These are phyloP conservation scores for Trypanosoma lewisi DNA, from an alignment of 208 protist genomes.

Conservation along the genomic window DNA sequence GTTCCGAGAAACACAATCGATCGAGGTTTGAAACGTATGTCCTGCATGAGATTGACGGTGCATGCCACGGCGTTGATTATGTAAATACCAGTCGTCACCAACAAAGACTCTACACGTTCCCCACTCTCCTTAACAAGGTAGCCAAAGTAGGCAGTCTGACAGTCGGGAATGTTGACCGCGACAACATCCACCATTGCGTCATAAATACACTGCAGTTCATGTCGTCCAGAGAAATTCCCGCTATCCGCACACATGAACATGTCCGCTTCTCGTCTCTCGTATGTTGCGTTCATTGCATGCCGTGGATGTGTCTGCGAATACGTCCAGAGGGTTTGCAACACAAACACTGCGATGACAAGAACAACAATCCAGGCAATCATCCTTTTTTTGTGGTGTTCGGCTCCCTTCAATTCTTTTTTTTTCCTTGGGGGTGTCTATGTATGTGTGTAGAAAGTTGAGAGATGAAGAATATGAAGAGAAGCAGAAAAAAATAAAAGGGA, in stretches of 20 bases:
- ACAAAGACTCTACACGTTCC: slow-evolving; percentile 35
- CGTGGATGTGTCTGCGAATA: no score
- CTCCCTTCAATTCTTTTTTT: no score
- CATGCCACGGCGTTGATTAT: slow-evolving; percentile 36
- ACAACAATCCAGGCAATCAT: no score
- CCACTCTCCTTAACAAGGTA: slow-evolving; percentile 41
- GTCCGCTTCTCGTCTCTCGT: no score
- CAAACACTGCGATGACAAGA: no score
- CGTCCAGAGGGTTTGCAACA: no score
- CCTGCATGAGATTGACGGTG: slow-evolving; percentile 40
- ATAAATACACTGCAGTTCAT: slow-evolving; percentile 49
- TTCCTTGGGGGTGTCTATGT: no score
- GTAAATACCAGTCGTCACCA: slow-evolving; percentile 54
- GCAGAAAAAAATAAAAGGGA: no score
- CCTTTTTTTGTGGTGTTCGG: no score
- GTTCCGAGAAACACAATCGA: slow-evolving; percentile 53
- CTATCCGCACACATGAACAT: slow-evolving; percentile 64
- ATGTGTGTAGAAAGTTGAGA: no score
- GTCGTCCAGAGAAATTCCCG: slow-evolving; percentile 50
- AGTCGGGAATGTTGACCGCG: slow-evolving; percentile 25
- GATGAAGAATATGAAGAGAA: no score
- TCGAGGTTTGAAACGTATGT: slow-evolving; percentile 39
- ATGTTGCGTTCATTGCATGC: no score
- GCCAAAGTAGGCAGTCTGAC: slow-evolving; percentile 40
- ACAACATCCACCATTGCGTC: slow-evolving; percentile 43